Evolutionary conservation across 352 stramenopile genomes (phyloP).

Genomic region (Pythium rishiriense): DNA sequence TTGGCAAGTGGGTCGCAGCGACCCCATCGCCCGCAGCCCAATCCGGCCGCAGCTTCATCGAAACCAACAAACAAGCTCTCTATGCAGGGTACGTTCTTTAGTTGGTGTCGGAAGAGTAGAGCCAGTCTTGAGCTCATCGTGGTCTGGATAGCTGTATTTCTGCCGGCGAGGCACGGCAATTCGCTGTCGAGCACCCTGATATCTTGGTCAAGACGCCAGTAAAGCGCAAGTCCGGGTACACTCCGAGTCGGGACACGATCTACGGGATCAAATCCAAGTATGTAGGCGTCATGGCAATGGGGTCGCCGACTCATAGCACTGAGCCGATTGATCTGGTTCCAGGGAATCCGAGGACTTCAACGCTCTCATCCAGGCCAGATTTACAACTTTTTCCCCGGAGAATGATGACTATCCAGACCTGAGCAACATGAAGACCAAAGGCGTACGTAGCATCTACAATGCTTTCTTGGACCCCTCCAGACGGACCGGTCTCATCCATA

Average conservation of each 20-base stretch:
- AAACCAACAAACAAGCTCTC: constrained; percentile 76
- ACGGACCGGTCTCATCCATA: neutral
- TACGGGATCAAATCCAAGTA: constrained; percentile 84
- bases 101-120: too few relatives aligned
- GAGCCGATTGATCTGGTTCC: neutral
- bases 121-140: too few relatives aligned
- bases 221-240: constrained; percentile 60
- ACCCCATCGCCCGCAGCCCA: constrained; percentile 62
- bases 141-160: constrained; percentile 40
- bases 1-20: constrained; percentile 70
- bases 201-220: constrained; percentile 63
- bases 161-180: constrained; percentile 56
- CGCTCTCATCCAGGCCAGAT: constrained; percentile 64
- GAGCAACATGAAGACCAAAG: constrained; percentile 81
- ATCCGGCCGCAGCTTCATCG: constrained; percentile 72
- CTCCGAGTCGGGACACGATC: constrained; percentile 53
- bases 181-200: constrained; percentile 67
- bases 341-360: constrained; percentile 77
- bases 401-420: constrained; percentile 75
- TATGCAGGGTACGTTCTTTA: constrained; percentile 37
- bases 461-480: neutral
- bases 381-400: constrained; percentile 67
- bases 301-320: neutral
- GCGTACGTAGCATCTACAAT: constrained; percentile 35
- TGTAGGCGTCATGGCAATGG: neutral